Evolutionary conservation across 2,329 filamentous ascomycete genomes (phyloP), one percentile per base, ranked within the genome.

Genomic region (Chaetomiaceae sp.): DNA sequence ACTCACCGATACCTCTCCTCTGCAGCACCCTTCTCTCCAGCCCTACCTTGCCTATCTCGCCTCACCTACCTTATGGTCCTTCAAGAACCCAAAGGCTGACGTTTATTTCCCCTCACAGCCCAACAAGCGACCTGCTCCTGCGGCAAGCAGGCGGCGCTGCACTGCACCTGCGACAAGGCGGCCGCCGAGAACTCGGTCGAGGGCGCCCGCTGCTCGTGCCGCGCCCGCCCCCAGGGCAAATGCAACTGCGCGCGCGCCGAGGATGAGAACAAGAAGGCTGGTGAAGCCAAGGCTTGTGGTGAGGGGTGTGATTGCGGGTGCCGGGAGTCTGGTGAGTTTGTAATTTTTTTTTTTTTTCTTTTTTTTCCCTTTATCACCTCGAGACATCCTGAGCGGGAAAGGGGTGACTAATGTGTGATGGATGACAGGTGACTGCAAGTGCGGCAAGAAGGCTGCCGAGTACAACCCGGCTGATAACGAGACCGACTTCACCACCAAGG

Each of bases 81-180:
- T 43, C n/a, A n/a, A n/a, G n/a, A n/a, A n/a, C n/a, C n/a, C n/a
- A n/a, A n/a, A 31, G 14, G 27, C 27, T 31, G 14, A 31, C 56
- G n/a, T n/a, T 51, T 36, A 25, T 19, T 40, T 17, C n/a, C 9
- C n/a, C 1, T 6, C 4, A 61, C 66, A 82, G 83, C 82, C 63
- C 71, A 82, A 64, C 78, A 85, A 71, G 83, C 83, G 8, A 85
- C 78, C 56, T 96, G 91, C 82, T 95, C 89, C 15, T 97, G 92
- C 70, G 92, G 92, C 67, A 84, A 96, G 77, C 81, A 94, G 69
- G 82, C 84, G 4, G 92, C 92, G 46, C 83, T 96, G 45, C 79
- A 91, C 69, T 97, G 92, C 82, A 87, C 78, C 58, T 96, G 92
- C 75, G 83, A 83, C 65, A 91, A 89, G 71, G 81, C 91, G 4